Percentiles rank a stretch among this genome's conserved stretches.
Conservation (phyloP, 140 eudicot genomes). For the Cichorium intybus region DNA sequence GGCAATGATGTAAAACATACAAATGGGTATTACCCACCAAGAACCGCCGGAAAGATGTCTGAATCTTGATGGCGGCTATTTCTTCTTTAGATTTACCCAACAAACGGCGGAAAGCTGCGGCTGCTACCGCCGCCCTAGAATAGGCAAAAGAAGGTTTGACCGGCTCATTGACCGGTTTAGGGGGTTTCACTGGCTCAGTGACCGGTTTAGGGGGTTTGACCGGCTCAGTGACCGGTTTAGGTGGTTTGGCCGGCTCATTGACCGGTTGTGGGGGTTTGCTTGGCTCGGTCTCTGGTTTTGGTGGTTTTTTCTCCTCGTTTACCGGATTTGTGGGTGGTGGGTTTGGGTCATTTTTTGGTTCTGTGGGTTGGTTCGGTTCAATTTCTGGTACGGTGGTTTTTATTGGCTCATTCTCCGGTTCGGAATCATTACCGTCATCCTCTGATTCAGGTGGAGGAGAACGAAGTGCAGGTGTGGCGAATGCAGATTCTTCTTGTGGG, state of each 20-base stretch:
- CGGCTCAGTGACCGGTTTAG: slow-evolving; percentile 16
- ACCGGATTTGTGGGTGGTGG: slow-evolving; percentile 18
- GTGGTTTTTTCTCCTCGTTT: slow-evolving; percentile 17
- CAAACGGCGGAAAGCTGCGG: slow-evolving; percentile 48
- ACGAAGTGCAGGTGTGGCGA: slow-evolving; percentile 35
- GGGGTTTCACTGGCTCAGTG: slow-evolving; percentile 9
- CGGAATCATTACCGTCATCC: slow-evolving; percentile 13
- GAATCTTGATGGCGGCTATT: slow-evolving; percentile 55
- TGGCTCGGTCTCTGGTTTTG: not conserved
- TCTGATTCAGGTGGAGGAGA: slow-evolving; percentile 35
- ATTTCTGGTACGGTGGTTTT: not conserved
- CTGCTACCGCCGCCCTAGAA: slow-evolving; percentile 59
- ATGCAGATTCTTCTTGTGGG: slow-evolving; percentile 21
- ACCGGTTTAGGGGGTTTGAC: slow-evolving; percentile 21
- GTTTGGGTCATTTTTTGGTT: not conserved
- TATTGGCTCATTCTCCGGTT: slow-evolving; percentile 21
- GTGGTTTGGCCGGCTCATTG: slow-evolving; percentile 4
- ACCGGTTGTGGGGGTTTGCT: not conserved
- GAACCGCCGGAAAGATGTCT: slow-evolving; percentile 57
- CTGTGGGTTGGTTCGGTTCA: not conserved
- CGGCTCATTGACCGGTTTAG: not conserved
- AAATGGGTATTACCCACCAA: slow-evolving; percentile 26
- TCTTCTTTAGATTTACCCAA: slow-evolving; percentile 66
- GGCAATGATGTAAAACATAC: not conserved
- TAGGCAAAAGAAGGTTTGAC: slow-evolving; percentile 24